A percentile compares a stretch with the other conserved stretches of the same genome.
These are phyloP conservation scores for Debaryomyces fabryi DNA, from an alignment of 1,139 yeast genomes.

Conservation along the genomic window DNA sequence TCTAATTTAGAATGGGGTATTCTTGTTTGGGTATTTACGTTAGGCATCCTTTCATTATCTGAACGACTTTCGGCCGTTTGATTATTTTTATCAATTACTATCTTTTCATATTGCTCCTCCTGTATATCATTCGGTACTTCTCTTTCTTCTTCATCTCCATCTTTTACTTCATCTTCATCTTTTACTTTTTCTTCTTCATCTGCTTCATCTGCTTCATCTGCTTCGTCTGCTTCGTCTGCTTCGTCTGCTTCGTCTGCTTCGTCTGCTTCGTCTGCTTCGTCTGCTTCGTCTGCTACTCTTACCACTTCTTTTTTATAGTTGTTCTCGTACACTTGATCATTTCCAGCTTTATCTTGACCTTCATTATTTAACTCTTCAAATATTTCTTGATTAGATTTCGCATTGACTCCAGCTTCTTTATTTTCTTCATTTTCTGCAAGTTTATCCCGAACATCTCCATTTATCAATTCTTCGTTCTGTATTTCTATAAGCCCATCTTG, in stretches of 20 bases:
- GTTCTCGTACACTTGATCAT: background rate
- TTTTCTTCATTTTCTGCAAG: background rate
- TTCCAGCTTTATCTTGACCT: background rate
- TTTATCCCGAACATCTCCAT: background rate
- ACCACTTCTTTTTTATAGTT: too few species aligned
- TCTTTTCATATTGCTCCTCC: background rate
- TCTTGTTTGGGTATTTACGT: background rate
- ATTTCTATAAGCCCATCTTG: background rate
- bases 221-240: background rate
- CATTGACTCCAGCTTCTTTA: background rate
- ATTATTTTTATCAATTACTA: background rate
- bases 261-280: background rate
- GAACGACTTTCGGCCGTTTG: background rate
- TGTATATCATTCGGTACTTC: background rate
- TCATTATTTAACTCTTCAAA: background rate
- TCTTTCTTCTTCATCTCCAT: background rate
- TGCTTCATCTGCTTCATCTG: background rate
- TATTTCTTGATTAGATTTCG: background rate
- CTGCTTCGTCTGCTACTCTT: too few species aligned
- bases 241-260: background rate
- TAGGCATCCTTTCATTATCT: background rate
- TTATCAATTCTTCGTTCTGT: background rate
- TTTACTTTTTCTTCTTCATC: background rate
- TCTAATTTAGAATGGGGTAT: background rate
- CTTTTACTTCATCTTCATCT: background rate